A percentile compares a stretch with the other conserved stretches of the same genome.
These are phyloP conservation scores for Phaeophleospora eucalypticola DNA, from an alignment of 2,329 filamentous ascomycete species.

Conservation along the genomic window DNA sequence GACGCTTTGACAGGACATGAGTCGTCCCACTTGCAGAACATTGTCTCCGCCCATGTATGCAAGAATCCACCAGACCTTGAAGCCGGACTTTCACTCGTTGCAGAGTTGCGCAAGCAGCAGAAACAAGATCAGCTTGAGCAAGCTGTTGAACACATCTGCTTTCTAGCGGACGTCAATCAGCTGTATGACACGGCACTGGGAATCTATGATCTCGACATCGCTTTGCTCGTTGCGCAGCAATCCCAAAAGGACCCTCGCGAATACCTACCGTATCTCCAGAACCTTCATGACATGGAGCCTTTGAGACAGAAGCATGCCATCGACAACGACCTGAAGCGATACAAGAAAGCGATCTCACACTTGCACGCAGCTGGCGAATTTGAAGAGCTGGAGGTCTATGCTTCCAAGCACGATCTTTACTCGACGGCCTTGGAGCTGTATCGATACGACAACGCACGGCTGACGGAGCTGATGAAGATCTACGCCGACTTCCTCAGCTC, in stretches of 20 bases:
- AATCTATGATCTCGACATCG: conserved; percentile 85
- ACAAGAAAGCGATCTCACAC: conserved; percentile 71
- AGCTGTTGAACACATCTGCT: conserved; percentile 95
- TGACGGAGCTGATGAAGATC: conserved; percentile 65
- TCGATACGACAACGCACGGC: conserved; percentile 69
- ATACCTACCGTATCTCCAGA: conserved; percentile 91
- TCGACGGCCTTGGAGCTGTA: conserved; percentile 72
- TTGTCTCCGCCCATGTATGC: conserved; percentile 91
- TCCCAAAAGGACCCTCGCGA: conserved; percentile 93
- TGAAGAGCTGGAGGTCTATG: conserved; percentile 73
- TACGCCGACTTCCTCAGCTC: conserved; percentile 76
- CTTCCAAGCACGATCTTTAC: conserved; percentile 75
- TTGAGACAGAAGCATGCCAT: conserved; percentile 75
- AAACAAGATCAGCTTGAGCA: conserved; percentile 73
- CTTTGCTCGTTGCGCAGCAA: conserved; percentile 87
- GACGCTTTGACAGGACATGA: conserved; percentile 60
- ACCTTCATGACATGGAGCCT: conserved; percentile 68
- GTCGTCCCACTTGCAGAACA: conserved; percentile 72
- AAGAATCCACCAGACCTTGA: conserved; percentile 87
- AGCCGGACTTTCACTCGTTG: conserved; percentile 75
- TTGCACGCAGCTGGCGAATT: conserved; percentile 71
- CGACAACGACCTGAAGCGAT: conserved; percentile 78
- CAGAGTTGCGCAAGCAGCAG: conserved; percentile 59
- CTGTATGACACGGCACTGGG: conserved; percentile 88
- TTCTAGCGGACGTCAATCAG: conserved; percentile 87